Evolutionary conservation across 2,329 filamentous ascomycete genomes (phyloP), one percentile per base, ranked within the genome.

Genomic region (Microthyrium microscopicum): DNA sequence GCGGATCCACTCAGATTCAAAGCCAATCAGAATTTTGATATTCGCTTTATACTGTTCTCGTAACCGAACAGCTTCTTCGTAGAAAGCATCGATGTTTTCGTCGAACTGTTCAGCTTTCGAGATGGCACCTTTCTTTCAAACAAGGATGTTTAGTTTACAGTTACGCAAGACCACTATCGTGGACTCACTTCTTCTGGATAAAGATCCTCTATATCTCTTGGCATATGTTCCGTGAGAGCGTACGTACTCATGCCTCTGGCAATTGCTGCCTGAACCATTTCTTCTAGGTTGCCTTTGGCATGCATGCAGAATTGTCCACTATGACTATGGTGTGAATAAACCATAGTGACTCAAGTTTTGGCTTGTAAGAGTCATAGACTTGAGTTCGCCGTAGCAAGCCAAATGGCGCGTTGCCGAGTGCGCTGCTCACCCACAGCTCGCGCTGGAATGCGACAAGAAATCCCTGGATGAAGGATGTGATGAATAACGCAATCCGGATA

Each of bases 241-340:
- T 94, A 84, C 15, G 78, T 78, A 40, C 73, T 71, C 68, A 91
- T 89, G 27, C 78, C 76, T 40, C 77, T 66, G 30, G 65, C 56
- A 44, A 95, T 82, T 42, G 87, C 87, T 9, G 74, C 69, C 48
- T 75, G 69, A 45, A 95, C 63, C 31, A 95, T 71, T 42, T 83
- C 75, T 54, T 95, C 87, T 7, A 98, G 69, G 15, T 73, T 68
- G 52, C 92, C 73, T 50, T 77, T 73, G 32, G 89, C 89, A 61
- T 98, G 89, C 7, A 76, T 76, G 61, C 89, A 98, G 62, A 98
- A 98, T 54, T 98, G 82, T 41, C 89, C 89, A 24, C 89, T 95
- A 60, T 98, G 89, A 50, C 83, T 92, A 57, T 98, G 89, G 64
- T 95, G 91, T 4, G 89, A 91, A 60, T 92, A 93, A 2, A 87